Conservation (phyloP, 78 protist genomes). For the Cavenderia fasciculata region DNA sequence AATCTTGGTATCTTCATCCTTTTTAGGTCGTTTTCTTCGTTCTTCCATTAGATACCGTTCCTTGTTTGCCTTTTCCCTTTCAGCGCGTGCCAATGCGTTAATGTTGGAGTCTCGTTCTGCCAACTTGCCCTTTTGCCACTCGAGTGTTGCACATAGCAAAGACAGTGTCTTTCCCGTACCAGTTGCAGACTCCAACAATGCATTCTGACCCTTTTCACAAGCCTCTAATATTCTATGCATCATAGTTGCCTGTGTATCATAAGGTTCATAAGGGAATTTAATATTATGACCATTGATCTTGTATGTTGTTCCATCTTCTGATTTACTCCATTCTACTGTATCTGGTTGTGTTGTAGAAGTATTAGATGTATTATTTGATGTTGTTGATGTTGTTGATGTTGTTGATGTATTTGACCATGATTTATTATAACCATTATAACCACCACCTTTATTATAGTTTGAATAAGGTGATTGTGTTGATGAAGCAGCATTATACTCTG, state of each 20-base stretch:
- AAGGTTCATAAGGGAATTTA: constrained; percentile 65
- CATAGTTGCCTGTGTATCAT: constrained; percentile 56
- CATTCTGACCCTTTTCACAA: constrained; percentile 14
- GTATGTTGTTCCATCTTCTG: no score
- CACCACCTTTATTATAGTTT: no score
- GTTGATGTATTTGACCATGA: no score
- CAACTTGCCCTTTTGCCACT: constrained; percentile 79
- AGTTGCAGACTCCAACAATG: constrained; percentile 66
- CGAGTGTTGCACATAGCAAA: constrained; percentile 93
- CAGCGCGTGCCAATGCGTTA: neutral
- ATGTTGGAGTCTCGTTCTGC: no score
- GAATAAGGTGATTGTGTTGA: no score
- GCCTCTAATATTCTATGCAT: constrained; percentile 34
- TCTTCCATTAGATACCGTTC: no score
- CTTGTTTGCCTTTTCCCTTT: neutral
- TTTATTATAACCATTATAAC: no score
- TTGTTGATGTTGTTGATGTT: no score
- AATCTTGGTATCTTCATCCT: neutral
- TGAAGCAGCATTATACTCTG: no score
- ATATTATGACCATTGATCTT: constrained; percentile 22
- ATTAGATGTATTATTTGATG: no score
- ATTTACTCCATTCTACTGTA: no score
- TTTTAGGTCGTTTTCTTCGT: neutral
- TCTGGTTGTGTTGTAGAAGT: no score
- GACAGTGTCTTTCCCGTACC: constrained; percentile 99